Percentiles rank a stretch among this genome's conserved stretches.
These are phyloP conservation scores for Tetrapyrgos nigripes DNA, from an alignment of 1,284 basidiomycete genomes.

Conservation along the genomic window DNA sequence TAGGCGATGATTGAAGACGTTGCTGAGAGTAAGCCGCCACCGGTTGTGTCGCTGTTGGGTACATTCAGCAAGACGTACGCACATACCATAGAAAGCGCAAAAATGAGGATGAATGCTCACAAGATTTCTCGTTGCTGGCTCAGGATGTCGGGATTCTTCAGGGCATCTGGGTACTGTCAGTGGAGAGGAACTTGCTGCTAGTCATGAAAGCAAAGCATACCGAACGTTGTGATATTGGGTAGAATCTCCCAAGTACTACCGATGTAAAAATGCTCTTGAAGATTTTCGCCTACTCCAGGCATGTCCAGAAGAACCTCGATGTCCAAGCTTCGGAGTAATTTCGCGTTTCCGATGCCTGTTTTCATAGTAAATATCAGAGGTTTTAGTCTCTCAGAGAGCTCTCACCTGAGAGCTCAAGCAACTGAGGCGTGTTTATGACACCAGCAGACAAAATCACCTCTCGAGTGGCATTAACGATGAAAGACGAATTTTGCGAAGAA, in stretches of 20 bases:
- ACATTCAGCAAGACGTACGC: background rate
- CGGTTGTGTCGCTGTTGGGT: background rate
- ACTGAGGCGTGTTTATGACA: constrained; percentile 28
- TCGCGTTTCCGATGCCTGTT: constrained; percentile 30
- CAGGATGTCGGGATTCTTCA: background rate
- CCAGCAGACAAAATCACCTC: constrained; percentile 33
- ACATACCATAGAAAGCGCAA: background rate
- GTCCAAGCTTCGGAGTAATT: constrained; percentile 28
- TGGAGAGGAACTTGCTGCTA: background rate
- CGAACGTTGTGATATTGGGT: constrained; percentile 8
- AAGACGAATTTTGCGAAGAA: constrained; percentile 3
- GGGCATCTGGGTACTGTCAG: background rate
- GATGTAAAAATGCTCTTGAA: constrained; percentile 31
- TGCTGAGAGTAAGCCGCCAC: background rate
- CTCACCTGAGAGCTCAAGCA: constrained; percentile 37
- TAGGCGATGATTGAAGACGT: background rate
- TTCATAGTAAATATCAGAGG: background rate
- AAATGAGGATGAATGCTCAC: background rate
- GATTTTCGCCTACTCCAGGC: constrained; percentile 36
- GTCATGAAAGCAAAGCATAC: background rate
- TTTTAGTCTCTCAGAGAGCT: background rate
- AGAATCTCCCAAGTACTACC: background rate
- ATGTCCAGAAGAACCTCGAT: constrained; percentile 31
- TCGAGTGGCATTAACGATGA: constrained; percentile 14
- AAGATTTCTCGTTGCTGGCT: background rate